Base-by-base conservation (phyloP, 768 basidiomycete genomes). In the Rhodotorula taiwanensis region DNA sequence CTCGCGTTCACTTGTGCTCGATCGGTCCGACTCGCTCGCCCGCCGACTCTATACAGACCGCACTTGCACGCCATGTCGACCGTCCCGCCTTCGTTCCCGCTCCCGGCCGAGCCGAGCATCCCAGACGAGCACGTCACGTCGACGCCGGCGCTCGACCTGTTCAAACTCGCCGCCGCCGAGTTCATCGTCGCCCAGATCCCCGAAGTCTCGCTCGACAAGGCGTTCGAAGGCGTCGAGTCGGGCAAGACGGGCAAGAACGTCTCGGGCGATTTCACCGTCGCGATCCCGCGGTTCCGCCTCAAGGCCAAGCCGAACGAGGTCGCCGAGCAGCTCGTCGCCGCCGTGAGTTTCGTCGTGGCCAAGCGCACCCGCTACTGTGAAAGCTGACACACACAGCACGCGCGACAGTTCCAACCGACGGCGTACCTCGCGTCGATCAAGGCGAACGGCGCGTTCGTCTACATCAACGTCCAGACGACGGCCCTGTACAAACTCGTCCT, bases 271-370 rank as follows among this genome's bases (percentile, higher is more conserved):
- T 91, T 95, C 70, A 87, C 87, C 0, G 83, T 97, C 25, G 91
- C 94, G 1, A 76, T 97, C 52, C 88, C 92, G n/a, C 83, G 93
- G 66, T 97, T 93, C 78, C 81, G 88, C 58, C 78, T 94, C 30
- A 84, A 85, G 13, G 90, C 84, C 25, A 91, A 91, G 73, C 81
- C 87, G 1, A 87, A 91, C 47, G 85, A 86, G 36, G 79, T 87
- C 23, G 90, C 87, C 0, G 78, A 81, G 54, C 82, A 83, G 74
- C 85, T 97, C 42, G 79, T 85, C n/a, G 81, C 79, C 42, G 80
- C 84, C 72, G 92, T 91, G 67, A 71, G 83, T 79, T 16, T 5
- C 53, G n/a, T 49, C 49, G 34, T n/a, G n/a, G n/a, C n/a, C n/a
- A n/a, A n/a, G n/a, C n/a, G n/a, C n/a, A n/a, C n/a, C n/a, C n/a